Base-by-base conservation (phyloP, 805 yeast species). In the Jamesozyma gamospora region DNA sequence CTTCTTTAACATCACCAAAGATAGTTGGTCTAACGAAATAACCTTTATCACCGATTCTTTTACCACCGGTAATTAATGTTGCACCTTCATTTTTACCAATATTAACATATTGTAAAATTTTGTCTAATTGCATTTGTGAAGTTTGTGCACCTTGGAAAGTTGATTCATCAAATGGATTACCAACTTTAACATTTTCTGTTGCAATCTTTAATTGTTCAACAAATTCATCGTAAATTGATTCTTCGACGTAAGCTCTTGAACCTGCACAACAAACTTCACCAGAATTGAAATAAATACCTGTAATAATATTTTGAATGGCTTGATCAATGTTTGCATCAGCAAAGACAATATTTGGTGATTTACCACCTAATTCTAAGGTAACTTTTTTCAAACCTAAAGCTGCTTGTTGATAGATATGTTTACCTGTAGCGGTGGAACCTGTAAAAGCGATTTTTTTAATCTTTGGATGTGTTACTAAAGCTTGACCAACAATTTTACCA, bases 231-330 rank as follows among this genome's bases (percentile, higher is more conserved):
- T 82, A 82, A 52, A 82, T 67, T 38, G 72, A 75, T 48, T 74
- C 82, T 63, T 84, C 87, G 44, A 85, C 79, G 64, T 82, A 84
- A 46, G 84, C 74, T 63, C 95, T 79, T 47, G 94, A 86, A 60
- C 94, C 92, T 21, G 95, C 90, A 66, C 90, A 82, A 68, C 95
- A 86, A 43, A 83, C 88, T 67, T 86, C 95, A 67, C 95, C 95
- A 42, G 94, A 79, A 68, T 86, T 86, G 72, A 72, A 82, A 68
- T 79, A 77, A 49, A 85, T 83, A 66, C 94, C 94, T 37, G 72
- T 67, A 43, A 83, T 72, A 48, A 83, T 71, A 59, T 72, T 72
- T 52, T 73, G 72, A 36, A 86, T 80, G 40, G 92, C 77, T 41
- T 69, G 67, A 28, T 72, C 71, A 41, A 81, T 56, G 55, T 82